Conservation (phyloP, 2,329 filamentous ascomycete species). For the Pestalotiopsis sp. region DNA sequence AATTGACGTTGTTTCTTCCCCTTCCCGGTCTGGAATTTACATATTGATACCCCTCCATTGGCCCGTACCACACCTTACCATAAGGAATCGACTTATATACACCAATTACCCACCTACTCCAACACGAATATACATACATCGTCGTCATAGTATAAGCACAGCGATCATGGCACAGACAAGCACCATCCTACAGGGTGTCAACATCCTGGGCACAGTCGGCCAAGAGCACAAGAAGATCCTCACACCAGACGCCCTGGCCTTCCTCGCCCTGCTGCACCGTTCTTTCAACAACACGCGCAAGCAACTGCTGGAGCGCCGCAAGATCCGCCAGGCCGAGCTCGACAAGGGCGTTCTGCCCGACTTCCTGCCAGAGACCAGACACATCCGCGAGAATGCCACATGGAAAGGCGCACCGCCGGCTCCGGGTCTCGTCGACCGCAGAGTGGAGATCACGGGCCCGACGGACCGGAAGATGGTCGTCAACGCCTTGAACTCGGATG, state of each 20-base stretch:
- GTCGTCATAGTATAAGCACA: neutral
- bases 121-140: neutral
- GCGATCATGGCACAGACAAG: constrained; percentile 68
- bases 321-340: constrained; percentile 86
- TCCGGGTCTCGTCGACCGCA: constrained; percentile 87
- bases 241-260: constrained; percentile 85
- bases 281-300: constrained; percentile 92
- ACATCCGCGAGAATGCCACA: constrained; percentile 90
- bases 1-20: constrained; percentile 4
- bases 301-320: constrained; percentile 82
- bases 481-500: constrained; percentile 92
- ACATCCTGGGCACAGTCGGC: constrained; percentile 78
- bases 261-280: constrained; percentile 91
- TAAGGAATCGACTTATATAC: constrained; percentile 2
- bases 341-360: constrained; percentile 88
- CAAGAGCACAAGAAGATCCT: constrained; percentile 87
- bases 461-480: constrained; percentile 99
- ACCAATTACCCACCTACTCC: neutral
- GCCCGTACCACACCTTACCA: neutral
- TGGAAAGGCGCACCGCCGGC: constrained; percentile 94
- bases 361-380: constrained; percentile 93
- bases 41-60: constrained; percentile 10
- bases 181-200: constrained; percentile 82
- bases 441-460: constrained; percentile 96
- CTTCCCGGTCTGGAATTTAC: neutral